Conservation (phyloP, 495 filamentous ascomycete genomes). For the Podospora pseudocomata region DNA sequence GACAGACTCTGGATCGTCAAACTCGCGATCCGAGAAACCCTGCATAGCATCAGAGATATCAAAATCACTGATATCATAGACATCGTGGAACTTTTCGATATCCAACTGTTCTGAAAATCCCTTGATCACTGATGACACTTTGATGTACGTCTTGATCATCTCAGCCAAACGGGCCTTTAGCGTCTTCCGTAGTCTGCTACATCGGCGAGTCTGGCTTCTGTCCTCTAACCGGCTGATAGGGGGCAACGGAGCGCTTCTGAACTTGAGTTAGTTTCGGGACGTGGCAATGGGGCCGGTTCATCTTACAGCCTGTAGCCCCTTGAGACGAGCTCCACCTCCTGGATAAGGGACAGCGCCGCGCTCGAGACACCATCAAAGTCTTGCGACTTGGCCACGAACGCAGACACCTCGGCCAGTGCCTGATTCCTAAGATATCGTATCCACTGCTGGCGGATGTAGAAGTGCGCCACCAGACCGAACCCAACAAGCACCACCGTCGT, state of each 20-base stretch:
- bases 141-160: slow-evolving; percentile 65
- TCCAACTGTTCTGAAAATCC: slow-evolving; percentile 71
- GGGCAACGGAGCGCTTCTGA: slow-evolving; percentile 77
- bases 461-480: slow-evolving; percentile 58
- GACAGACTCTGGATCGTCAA: slow-evolving; percentile 74
- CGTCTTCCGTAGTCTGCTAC: slow-evolving; percentile 69
- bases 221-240: slow-evolving; percentile 82
- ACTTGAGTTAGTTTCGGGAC: slow-evolving; percentile 37
- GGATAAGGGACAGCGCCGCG: slow-evolving; percentile 79
- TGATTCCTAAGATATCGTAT: slow-evolving; percentile 76
- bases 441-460: slow-evolving; percentile 77
- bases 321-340: slow-evolving; percentile 94
- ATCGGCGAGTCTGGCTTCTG: slow-evolving; percentile 70
- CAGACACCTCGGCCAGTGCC: slow-evolving; percentile 67
- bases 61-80: slow-evolving; percentile 80
- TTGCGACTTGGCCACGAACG: slow-evolving; percentile 71
- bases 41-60: slow-evolving; percentile 67
- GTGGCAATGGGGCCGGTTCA: slow-evolving; percentile 9
- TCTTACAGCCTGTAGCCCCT: slow-evolving; percentile 86
- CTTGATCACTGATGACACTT: slow-evolving; percentile 62
- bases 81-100: slow-evolving; percentile 84
- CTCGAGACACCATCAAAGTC: slow-evolving; percentile 78
- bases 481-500: slow-evolving; percentile 55
- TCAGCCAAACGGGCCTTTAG: slow-evolving; percentile 65
- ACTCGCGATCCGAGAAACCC: slow-evolving; percentile 56